Evolutionary conservation across 352 stramenopile genomes (phyloP).

Genomic region (Globisporangium megalacanthum): DNA sequence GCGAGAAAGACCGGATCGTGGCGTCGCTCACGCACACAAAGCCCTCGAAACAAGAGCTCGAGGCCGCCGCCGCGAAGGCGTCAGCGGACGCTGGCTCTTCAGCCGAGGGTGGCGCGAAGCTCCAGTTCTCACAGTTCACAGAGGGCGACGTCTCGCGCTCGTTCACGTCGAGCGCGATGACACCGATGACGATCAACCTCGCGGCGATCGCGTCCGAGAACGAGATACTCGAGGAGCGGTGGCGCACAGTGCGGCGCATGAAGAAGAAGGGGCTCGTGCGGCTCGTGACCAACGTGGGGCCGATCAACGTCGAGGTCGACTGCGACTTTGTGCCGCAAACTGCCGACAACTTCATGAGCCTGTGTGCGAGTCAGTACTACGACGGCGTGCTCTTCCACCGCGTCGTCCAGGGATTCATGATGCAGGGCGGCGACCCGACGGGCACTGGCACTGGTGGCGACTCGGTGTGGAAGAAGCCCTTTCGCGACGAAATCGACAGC

Average conservation of each 20-base stretch:
- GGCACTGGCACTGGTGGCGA: slow-evolving; percentile 93
- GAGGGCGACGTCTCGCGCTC: slow-evolving; percentile 87
- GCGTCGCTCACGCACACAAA: slow-evolving; percentile 59
- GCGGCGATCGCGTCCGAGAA: slow-evolving; percentile 42
- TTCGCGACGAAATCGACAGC: slow-evolving; percentile 97
- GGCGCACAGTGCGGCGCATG: slow-evolving; percentile 80
- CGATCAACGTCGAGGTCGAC: slow-evolving; percentile 95
- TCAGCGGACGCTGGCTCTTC: slow-evolving; percentile 4
- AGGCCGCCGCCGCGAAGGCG: slow-evolving; percentile 9
- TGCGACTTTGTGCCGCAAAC: slow-evolving; percentile 96
- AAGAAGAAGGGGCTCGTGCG: slow-evolving; percentile 98
- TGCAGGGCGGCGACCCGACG: slow-evolving; percentile 92
- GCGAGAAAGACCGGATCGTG: slow-evolving; percentile 71
- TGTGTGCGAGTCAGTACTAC: slow-evolving; percentile 93
- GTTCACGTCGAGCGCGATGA: slow-evolving; percentile 93
- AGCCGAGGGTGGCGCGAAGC: slow-evolving; percentile 11
- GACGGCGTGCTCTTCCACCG: slow-evolving; percentile 95
- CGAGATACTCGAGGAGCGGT: slow-evolving; percentile 72
- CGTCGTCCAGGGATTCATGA: slow-evolving; percentile 97
- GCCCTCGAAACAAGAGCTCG: slow-evolving; percentile 16
- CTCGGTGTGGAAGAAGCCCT: slow-evolving; percentile 92
- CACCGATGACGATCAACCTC: slow-evolving; percentile 61
- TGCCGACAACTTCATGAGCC: slow-evolving; percentile 95
- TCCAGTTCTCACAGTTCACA: slow-evolving; percentile 85
- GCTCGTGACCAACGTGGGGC: slow-evolving; percentile 91